Base-by-base conservation (phyloP, 805 yeast genomes). In the Nakazawaea ernobii region DNA sequence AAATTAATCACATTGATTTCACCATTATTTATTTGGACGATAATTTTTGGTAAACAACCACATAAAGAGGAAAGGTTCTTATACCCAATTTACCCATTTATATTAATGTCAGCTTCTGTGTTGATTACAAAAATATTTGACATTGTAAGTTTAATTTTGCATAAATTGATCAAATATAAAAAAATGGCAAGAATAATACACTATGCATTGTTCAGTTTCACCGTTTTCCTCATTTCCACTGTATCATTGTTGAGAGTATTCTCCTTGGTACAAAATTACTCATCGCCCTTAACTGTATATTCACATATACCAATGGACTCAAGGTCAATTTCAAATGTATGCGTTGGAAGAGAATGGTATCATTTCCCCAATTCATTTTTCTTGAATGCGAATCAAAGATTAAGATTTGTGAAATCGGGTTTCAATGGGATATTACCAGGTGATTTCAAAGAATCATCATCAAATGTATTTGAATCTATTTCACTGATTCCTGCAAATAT, bases 311-410 rank as follows among this genome's bases (percentile, higher is more conserved):
- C 74, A 27, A 48, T 52, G 1, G 17, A 55, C 2, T 51, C 54
- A 0, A 49, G 58, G 6, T 55, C 57, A 3, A 42, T 52, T 11
- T 67, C 66, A 33, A 84, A 80, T 53, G 84, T 92, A 0, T 92
- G 98, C 64, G 73, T 86, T n/a, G 97, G 97, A 2, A 75, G 96
- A 49, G 97, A 92, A 66, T 91, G 97, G 97, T 89, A 88, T 59
- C 86, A 92, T 59, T 91, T 70, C 64, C 97, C 98, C 8, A 81
- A 86, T 1, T 90, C 97, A 0, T 86, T 90, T 60, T 88, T 91
- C 59, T 67, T 92, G 24, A 82, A 86, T 3, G 74, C 77, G 4
- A 69, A 78, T 49, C 73, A 73, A 56, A 68, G 96, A 53, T 67
- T 89, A 24, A 70, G 70, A 55, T 92, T 88, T 62, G 79, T 86